Evolutionary conservation across 805 yeast species (phyloP), one percentile per base, ranked within the genome.

Genomic region (Metahyphopichia silvanorum): DNA sequence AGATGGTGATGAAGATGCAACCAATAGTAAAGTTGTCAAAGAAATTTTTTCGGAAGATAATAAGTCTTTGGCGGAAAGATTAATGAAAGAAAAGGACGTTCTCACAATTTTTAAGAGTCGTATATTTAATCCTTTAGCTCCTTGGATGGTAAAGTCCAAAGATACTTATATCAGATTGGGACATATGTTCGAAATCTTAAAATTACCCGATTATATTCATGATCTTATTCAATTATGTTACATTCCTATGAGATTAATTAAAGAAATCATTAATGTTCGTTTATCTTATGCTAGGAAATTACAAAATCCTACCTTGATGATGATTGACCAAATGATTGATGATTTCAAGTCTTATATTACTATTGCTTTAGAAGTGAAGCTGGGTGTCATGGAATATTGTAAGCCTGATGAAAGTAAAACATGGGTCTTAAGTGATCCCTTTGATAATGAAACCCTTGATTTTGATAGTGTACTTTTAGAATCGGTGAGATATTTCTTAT

Each of bases 261-360:
- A 81, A 48, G 96, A 86, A 47, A 74, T 86, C 32, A 82, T 89
- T 26, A 71, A 73, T 21, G 74, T 85, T 25, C 72, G 97, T 43
- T 64, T 91, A 27, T 65, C 71, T 2, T 88, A 86, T 53, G 95
- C 97, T 2, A 70, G 75, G 53, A 83, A 82, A 49, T 60, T 91
- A 29, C 77, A 74, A 32, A 84, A 82, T 47, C 96, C 96, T 2
- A 88, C 97, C 0, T 77, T 89, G 79, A 84, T 87, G 88, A 86
- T 87, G 81, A 86, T 93, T 45, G 98, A 93, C 57, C 96, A 91
- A 59, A 82, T 87, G 74, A 75, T 91, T 39, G 88, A 78, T 28
- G 95, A 87, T 53, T 83, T 91, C 53, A 80, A 80, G 44, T 72
- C 80, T 2, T 87, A 86, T 52, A 75, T 91, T 35, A 72, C 76